These are phyloP conservation scores for Diplodia seriata DNA, from an alignment of 2,329 filamentous ascomycete species.

Conservation along the genomic window DNA sequence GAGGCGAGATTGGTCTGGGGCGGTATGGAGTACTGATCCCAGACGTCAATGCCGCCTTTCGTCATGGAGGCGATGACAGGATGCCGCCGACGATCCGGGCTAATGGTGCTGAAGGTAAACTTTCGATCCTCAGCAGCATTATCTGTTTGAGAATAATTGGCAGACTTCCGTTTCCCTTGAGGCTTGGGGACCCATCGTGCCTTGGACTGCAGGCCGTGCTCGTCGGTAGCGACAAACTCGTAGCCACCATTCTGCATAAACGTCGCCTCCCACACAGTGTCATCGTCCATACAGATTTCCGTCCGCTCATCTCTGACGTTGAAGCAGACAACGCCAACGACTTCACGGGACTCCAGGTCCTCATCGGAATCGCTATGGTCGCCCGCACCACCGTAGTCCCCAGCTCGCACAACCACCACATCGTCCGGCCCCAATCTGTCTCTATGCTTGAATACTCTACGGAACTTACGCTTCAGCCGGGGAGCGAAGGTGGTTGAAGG, in stretches of 20 bases:
- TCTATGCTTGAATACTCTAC: slow-evolving; percentile 68
- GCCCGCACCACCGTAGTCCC: slow-evolving; percentile 62
- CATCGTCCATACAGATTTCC: slow-evolving; percentile 68
- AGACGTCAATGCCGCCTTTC: slow-evolving; percentile 69
- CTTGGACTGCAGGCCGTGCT: slow-evolving; percentile 64
- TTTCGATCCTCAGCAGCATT: slow-evolving; percentile 53
- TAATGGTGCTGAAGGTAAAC: slow-evolving; percentile 80
- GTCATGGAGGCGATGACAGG: slow-evolving; percentile 76
- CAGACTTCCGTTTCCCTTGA: slow-evolving; percentile 39
- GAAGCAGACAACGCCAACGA: slow-evolving; percentile 74
- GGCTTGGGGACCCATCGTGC: slow-evolving; percentile 72
- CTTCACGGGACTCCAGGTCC: slow-evolving; percentile 59
- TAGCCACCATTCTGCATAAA: slow-evolving; percentile 54
- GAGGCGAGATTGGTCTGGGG: slow-evolving; percentile 42
- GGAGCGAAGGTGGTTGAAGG: slow-evolving; percentile 67
- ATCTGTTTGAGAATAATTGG: slow-evolving; percentile 28
- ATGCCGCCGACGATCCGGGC: slow-evolving; percentile 71
- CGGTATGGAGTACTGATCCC: slow-evolving; percentile 67
- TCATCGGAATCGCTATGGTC: slow-evolving; percentile 57
- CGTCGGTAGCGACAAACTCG: slow-evolving; percentile 66
- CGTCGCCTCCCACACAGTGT: slow-evolving; percentile 55
- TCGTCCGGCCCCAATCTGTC: slow-evolving; percentile 72
- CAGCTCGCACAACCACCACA: slow-evolving; percentile 73
- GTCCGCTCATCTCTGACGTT: slow-evolving; percentile 65
- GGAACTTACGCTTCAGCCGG: slow-evolving; percentile 58